Percentiles rank a stretch among this genome's conserved stretches.
Evolutionary conservation across 805 yeast species (phyloP).

Genomic region (Candida ficus): DNA sequence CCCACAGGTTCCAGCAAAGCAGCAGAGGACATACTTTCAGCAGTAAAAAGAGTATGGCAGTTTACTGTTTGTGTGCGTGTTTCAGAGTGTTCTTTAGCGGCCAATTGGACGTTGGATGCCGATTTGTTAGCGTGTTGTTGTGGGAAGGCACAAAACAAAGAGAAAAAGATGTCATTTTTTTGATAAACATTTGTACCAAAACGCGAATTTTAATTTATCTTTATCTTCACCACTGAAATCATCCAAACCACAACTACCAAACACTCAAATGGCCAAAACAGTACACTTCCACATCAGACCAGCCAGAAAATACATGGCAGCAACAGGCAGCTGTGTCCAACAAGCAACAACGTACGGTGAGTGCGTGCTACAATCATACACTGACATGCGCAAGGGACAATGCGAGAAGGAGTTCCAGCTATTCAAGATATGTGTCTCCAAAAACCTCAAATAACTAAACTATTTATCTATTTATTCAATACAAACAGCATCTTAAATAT

Average conservation of each 20-base stretch:
- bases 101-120: too few relatives aligned
- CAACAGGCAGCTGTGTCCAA: slow-evolving; percentile 35
- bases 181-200: too few relatives aligned
- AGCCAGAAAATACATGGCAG: slow-evolving; percentile 34
- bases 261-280: slow-evolving; percentile 11
- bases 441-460: slow-evolving; percentile 8
- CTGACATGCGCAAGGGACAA: slow-evolving; percentile 45
- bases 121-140: too few relatives aligned
- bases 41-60: too few relatives aligned
- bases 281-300: slow-evolving; percentile 30
- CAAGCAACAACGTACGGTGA: slow-evolving; percentile 48
- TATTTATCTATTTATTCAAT: slow-evolving; percentile 1
- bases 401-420: slow-evolving; percentile 45
- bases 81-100: too few relatives aligned
- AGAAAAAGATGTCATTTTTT: slow-evolving; percentile 3
- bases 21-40: too few relatives aligned
- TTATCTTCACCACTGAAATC: too few relatives aligned
- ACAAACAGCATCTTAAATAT: too few relatives aligned
- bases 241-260: too few relatives aligned
- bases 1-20: too few relatives aligned
- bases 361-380: slow-evolving; percentile 46
- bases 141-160: neutral
- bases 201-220: too few relatives aligned
- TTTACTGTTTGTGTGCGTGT: too few relatives aligned
- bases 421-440: slow-evolving; percentile 46